phyloP scores from a whole-genome alignment of 495 filamentous ascomycete genomes.

The Pseudomonodictys pantanalensis region DNA sequence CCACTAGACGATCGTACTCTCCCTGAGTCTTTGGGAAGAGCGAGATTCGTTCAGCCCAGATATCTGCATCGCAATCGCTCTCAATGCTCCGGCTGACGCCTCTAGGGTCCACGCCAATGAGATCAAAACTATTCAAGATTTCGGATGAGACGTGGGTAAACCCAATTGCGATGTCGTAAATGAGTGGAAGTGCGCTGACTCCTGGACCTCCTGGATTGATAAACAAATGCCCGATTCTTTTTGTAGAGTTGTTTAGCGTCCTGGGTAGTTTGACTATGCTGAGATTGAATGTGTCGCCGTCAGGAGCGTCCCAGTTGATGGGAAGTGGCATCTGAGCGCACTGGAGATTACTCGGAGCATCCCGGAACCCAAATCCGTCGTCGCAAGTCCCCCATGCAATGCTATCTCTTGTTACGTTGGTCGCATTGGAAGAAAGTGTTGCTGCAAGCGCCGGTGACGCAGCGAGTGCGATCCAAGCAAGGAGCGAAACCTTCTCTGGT shows the following conservation, averaged over 20 bases:
- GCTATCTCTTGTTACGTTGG: no score
- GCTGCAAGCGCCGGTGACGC: no score
- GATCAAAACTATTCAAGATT: conserved; percentile 7
- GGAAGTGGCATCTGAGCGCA: no score
- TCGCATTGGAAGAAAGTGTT: no score
- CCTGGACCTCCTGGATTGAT: conserved; percentile 46
- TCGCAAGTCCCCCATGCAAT: no score
- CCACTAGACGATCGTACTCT: conserved; percentile 34
- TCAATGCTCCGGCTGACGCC: conserved; percentile 43
- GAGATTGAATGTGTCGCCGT: conserved; percentile 11
- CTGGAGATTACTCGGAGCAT: no score
- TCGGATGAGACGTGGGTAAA: neutral
- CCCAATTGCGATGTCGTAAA: neutral
- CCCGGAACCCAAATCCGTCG: no score
- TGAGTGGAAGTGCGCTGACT: conserved; percentile 16
- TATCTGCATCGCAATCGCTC: conserved; percentile 41
- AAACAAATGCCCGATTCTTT: conserved; percentile 39
- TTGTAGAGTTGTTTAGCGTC: conserved; percentile 21
- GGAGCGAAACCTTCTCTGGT: no score
- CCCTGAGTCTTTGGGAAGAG: conserved; percentile 36
- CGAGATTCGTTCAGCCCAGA: conserved; percentile 39
- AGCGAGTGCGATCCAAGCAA: no score
- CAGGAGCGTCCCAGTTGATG: conserved; percentile 13
- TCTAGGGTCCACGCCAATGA: conserved; percentile 17
- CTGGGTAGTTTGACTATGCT: conserved; percentile 2